Base-by-base conservation (phyloP, 495 filamentous ascomycete genomes). In the Cetradonia linearis region DNA sequence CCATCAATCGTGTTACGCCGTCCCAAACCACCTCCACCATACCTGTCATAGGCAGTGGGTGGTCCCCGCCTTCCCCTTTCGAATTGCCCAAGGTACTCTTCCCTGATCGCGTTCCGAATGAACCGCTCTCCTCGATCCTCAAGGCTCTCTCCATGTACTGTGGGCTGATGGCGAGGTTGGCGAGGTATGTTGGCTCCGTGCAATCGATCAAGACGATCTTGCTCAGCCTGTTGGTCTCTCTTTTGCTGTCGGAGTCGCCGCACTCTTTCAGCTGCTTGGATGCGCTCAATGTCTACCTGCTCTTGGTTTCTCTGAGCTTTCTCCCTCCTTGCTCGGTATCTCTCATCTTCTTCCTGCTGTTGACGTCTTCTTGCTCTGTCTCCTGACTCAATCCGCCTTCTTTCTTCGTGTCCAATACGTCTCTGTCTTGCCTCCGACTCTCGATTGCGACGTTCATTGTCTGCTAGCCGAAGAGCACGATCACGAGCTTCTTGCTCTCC, bases 401-500 rank as follows among this genome's bases (percentile, higher is more conserved):
- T 58, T 28, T 58, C 20, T 27, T 18, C 14, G 8, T 8, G 0
- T 7, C 40, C 46, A 9, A 28, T 33, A 52, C 34, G 56, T 16
- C 40, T 31, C 14, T 56, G 55, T 42, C 25, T 40, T 20, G 27
- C 56, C 2, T 59, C 56, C 20, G 30, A 23, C n/a, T 30, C 20
- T 38, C 58, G 50, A 44, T 57, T 31, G 42, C 58, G 58, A 14
- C 38, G 54, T 50, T 53, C 42, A 3, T 52, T 16, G 11, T 11
- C 23, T 52, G 37, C 55, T 40, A 44, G 31, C 8, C 7, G 42
- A 13, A 30, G n/a, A 31, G 62, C 62, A n/a, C 62, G 57, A 14
- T 56, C 34, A 31, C 28, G 62, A 40, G 62, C 62, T 56, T 58
- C 58, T 10, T 42, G 62, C 55, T 64, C 52, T 48, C 30, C 25